Base-by-base conservation (phyloP, 768 basidiomycete genomes). In the Kwoniella dendrophila region DNA sequence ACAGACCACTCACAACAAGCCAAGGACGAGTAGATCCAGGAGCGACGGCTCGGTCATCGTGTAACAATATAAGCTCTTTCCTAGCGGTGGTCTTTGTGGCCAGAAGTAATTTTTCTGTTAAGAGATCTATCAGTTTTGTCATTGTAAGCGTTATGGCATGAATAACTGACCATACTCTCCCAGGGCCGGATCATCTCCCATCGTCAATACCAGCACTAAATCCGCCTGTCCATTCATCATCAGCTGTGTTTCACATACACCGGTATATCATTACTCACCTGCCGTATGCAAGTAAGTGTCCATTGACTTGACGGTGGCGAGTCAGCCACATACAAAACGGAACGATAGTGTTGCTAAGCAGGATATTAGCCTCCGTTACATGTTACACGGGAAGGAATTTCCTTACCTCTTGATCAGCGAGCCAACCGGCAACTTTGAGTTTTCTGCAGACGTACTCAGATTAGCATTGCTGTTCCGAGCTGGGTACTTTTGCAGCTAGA, bases 81-180 rank as follows among this genome's bases (percentile, higher is more conserved):
- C 96, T 82, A n/a, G 95, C 96, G 0, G 95, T 98, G 0, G 95
- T 97, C 82, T 98, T 98, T 84, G 93, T 90, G 1, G 93, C 93
- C 41, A 97, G 83, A 22, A 99, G 80, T 3, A 98, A 82, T 55
- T 94, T 86, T 78, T 99, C 77, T 62, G 57, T 57, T 7, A 32
- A 26, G 44, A 29, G 14, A 38, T 36, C 14, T 12, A 33, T 62
- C 4, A 43, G 24, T 26, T 22, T 20, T n/a, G 14, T n/a, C 38
- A 3, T 41, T 6, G 20, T 24, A 8, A n/a, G n/a, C 26, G 24
- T 40, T 14, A 1, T 18, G 5, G 2, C 1, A 34, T 14, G 2
- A 20, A 11, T 14, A 20, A 34, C 61, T 52, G 18, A 59, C 61
- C 94, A 72, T 92, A 98, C 80, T 99, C 96, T 12, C 96, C 96